These are phyloP conservation scores for Tremella mesenterica DNA, from an alignment of 768 basidiomycete genomes.

Conservation along the genomic window DNA sequence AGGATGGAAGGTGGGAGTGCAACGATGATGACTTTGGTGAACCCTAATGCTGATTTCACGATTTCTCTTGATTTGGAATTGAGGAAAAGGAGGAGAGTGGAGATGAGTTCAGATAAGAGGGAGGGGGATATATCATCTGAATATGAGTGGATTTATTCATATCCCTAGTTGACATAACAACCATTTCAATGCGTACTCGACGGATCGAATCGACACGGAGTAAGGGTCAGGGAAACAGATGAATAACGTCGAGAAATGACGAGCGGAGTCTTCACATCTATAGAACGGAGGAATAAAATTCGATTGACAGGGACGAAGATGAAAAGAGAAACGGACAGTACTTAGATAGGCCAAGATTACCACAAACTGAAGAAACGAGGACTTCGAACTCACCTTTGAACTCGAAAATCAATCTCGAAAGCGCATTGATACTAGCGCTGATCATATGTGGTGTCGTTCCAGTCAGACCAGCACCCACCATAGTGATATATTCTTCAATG, in stretches of 20 bases:
- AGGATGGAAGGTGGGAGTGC: constrained; percentile 65
- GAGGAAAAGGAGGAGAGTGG: constrained; percentile 80
- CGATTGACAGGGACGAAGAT: too few species aligned
- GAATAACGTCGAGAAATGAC: too few species aligned
- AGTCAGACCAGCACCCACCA: constrained; percentile 89
- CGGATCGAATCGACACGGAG: too few species aligned
- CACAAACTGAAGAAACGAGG: neutral
- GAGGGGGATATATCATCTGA: constrained; percentile 59
- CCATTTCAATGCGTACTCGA: too few species aligned
- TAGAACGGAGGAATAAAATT: too few species aligned
- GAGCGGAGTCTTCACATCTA: too few species aligned
- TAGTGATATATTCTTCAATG: constrained; percentile 88
- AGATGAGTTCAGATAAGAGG: constrained; percentile 75
- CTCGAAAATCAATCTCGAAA: constrained; percentile 89
- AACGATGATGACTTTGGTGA: constrained; percentile 85
- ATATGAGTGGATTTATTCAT: too few species aligned
- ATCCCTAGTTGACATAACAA: too few species aligned
- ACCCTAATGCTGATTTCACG: constrained; percentile 91
- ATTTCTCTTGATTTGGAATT: constrained; percentile 88
- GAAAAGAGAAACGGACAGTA: too few species aligned
- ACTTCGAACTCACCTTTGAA: constrained; percentile 62
- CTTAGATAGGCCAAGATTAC: neutral
- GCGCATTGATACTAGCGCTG: constrained; percentile 87
- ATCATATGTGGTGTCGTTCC: constrained; percentile 96
- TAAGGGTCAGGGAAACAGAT: too few species aligned